Conservation (phyloP, 2,329 filamentous ascomycete genomes). For the Exophiala alcalophila region DNA sequence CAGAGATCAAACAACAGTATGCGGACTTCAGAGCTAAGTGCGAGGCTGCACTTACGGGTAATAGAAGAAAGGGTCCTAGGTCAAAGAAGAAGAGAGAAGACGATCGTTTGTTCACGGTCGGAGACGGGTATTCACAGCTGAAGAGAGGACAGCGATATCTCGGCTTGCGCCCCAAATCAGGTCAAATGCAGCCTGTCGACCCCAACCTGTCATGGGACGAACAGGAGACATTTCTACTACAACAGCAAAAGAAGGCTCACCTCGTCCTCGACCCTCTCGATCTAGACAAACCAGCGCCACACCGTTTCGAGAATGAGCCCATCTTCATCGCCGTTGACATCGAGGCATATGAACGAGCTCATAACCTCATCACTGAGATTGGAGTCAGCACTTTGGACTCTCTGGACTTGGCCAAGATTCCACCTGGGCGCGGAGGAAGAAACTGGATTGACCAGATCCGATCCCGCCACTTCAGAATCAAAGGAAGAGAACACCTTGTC, state of each 20-base stretch:
- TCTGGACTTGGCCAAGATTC: constrained; percentile 49
- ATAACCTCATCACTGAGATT: constrained; percentile 73
- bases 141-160: constrained; percentile 68
- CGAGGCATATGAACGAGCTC: constrained; percentile 71
- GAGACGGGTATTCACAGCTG: constrained; percentile 57
- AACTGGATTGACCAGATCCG: constrained; percentile 68
- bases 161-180: constrained; percentile 56
- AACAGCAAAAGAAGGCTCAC: constrained; percentile 30
- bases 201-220: constrained; percentile 30
- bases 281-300: constrained; percentile 46
- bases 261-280: constrained; percentile 40
- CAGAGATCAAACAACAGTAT: constrained; percentile 34
- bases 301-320: constrained; percentile 52
- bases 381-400: constrained; percentile 82
- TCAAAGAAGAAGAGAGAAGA: constrained; percentile 50
- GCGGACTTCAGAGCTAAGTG: constrained; percentile 55
- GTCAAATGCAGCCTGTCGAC: constrained; percentile 15
- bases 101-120: constrained; percentile 49
- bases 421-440: constrained; percentile 60
- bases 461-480: constrained; percentile 72
- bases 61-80: constrained; percentile 50
- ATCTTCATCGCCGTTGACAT: constrained; percentile 79
- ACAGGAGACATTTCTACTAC: constrained; percentile 28
- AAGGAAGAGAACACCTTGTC: constrained; percentile 62
- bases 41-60: constrained; percentile 49